A percentile compares a stretch with the other conserved stretches of the same genome.
Evolutionary conservation across 2,329 filamentous ascomycete genomes (phyloP).

Genomic region (Arthrobotrys iridis): DNA sequence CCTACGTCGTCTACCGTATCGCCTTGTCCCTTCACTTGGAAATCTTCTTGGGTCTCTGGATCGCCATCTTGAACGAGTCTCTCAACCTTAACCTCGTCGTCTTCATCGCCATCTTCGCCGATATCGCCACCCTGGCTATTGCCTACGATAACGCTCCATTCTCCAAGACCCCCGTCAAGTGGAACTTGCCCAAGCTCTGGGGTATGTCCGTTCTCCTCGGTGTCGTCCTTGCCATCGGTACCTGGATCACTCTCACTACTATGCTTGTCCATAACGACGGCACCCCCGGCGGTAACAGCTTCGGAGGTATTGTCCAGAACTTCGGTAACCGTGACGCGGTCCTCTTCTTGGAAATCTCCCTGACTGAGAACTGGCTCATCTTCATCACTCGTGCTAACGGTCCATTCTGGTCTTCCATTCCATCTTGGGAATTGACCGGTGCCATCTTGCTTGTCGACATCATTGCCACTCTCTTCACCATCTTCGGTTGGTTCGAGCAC

Average conservation of each 20-base stretch:
- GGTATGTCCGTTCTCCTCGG: slow-evolving; percentile 88
- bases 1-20: slow-evolving; percentile 95
- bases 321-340: slow-evolving; percentile 83
- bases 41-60: slow-evolving; percentile 91
- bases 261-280: slow-evolving; percentile 74
- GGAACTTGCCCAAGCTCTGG: slow-evolving; percentile 94
- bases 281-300: slow-evolving; percentile 31
- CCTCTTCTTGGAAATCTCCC: slow-evolving; percentile 87
- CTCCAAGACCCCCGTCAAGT: slow-evolving; percentile 87
- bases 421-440: slow-evolving; percentile 82
- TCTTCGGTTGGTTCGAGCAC: slow-evolving; percentile 84
- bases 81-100: slow-evolving; percentile 88
- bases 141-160: slow-evolving; percentile 93
- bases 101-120: slow-evolving; percentile 94
- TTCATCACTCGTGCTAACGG: slow-evolving; percentile 95
- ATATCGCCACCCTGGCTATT: slow-evolving; percentile 90
- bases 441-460: slow-evolving; percentile 85
- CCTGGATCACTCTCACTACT: slow-evolving; percentile 88
- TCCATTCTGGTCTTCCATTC: slow-evolving; percentile 88
- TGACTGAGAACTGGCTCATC: slow-evolving; percentile 95
- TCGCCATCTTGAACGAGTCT: slow-evolving; percentile 83
- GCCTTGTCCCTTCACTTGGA: slow-evolving; percentile 89
- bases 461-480: slow-evolving; percentile 82
- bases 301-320: slow-evolving; percentile 87
- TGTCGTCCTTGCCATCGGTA: slow-evolving; percentile 80